phyloP scores from a whole-genome alignment of 2,329 filamentous ascomycete species.

The Scedosporium boydii region DNA sequence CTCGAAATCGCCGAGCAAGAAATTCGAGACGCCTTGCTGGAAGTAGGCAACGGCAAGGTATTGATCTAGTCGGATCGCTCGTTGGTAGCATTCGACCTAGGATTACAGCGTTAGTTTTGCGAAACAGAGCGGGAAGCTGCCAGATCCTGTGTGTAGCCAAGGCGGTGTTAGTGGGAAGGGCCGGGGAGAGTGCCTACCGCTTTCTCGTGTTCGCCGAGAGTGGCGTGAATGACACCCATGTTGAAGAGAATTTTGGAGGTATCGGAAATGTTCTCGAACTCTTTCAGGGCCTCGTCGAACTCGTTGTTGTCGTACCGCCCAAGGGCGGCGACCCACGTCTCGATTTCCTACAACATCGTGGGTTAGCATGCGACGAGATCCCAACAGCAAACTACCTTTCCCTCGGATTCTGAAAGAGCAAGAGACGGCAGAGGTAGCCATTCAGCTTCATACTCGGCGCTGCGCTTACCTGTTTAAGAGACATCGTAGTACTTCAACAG shows the following conservation, averaged over 20 bases:
- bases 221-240: slow-evolving; percentile 94
- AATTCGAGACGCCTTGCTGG: slow-evolving; percentile 96
- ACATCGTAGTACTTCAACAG: slow-evolving; percentile 32
- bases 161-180: not conserved
- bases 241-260: slow-evolving; percentile 99
- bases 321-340: slow-evolving; percentile 92
- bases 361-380: not conserved
- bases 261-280: slow-evolving; percentile 81
- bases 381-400: not conserved
- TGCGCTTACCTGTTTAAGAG: slow-evolving; percentile 48
- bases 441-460: not conserved
- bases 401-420: not conserved
- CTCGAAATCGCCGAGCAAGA: slow-evolving; percentile 92
- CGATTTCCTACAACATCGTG: slow-evolving; percentile 66
- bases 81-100: slow-evolving; percentile 90
- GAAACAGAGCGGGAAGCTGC: slow-evolving; percentile 8
- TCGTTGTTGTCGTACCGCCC: slow-evolving; percentile 93
- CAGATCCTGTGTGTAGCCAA: not conserved
- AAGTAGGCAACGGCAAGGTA: slow-evolving; percentile 98
- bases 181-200: slow-evolving; percentile 53
- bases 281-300: slow-evolving; percentile 77
- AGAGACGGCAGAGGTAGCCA: not conserved
- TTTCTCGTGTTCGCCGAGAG: slow-evolving; percentile 88
- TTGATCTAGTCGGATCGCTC: slow-evolving; percentile 80
- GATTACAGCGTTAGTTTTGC: not conserved